phyloP scores from a whole-genome alignment of 176 grass and related monocot genomes.

The Elaeis guineensis region DNA sequence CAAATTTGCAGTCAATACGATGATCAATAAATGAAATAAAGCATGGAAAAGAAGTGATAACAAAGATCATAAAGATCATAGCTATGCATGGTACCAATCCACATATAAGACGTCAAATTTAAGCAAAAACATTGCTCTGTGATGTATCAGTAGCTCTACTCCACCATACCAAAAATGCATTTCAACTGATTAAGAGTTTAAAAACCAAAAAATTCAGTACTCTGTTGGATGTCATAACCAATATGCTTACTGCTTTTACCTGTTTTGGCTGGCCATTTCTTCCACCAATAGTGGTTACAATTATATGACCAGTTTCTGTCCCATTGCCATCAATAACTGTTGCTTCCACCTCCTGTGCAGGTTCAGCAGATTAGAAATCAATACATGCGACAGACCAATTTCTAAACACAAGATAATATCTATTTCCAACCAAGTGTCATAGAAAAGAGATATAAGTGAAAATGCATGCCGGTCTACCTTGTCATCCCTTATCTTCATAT shows the following conservation, averaged over 20 bases:
- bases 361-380: constrained; percentile 1
- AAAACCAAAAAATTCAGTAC: no score
- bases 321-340: constrained; percentile 66
- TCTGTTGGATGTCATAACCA: not conserved
- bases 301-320: constrained; percentile 80
- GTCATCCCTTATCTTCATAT: constrained; percentile 69
- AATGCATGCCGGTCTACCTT: constrained; percentile 30
- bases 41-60: no score
- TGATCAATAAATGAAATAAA: no score
- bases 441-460: not conserved
- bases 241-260: constrained; percentile 12
- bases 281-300: constrained; percentile 69
- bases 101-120: no score
- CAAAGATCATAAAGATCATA: no score
- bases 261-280: constrained; percentile 77
- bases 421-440: not conserved
- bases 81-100: no score
- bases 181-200: no score
- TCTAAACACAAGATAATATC: not conserved
- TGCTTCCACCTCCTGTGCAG: constrained; percentile 61
- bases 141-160: no score
- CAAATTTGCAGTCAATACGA: no score
- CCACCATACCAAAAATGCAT: no score
- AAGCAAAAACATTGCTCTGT: no score
- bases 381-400: no score